These are phyloP conservation scores for Magnusiomyces magnusii DNA, from an alignment of 1,139 yeast species.

Conservation along the genomic window DNA sequence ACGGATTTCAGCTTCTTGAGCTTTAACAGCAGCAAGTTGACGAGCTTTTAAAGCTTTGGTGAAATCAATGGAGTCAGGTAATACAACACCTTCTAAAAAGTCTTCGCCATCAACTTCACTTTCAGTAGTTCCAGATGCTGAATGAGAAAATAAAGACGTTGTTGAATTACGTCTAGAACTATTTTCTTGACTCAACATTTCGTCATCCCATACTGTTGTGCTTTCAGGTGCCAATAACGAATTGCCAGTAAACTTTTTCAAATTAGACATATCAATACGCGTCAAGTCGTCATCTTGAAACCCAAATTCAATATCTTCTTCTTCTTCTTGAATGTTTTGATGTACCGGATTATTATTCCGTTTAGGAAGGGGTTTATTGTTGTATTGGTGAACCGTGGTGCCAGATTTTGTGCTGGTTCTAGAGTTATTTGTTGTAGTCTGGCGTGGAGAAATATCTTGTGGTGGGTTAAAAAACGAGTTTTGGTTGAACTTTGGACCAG, in stretches of 20 bases:
- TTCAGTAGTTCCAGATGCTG: conserved; percentile 8
- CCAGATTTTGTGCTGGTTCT: too few species aligned
- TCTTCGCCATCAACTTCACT: conserved; percentile 15
- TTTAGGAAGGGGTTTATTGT: too few species aligned
- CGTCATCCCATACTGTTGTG: not conserved
- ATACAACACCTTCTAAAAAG: conserved; percentile 14
- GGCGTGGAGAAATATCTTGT: too few species aligned
- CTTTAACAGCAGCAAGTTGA: conserved; percentile 10
- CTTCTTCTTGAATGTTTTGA: not conserved
- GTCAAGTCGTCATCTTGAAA: conserved; percentile 1
- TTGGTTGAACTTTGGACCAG: too few species aligned
- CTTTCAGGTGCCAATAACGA: not conserved
- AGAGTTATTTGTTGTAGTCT: too few species aligned
- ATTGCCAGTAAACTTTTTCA: not conserved
- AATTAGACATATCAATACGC: not conserved
- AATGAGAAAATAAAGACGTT: conserved; percentile 12
- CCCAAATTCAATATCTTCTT: not conserved
- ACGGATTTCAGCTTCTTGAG: not conserved
- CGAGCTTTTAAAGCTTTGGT: conserved; percentile 4
- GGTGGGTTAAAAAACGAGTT: too few species aligned
- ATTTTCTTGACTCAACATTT: not conserved
- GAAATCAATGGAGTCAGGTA: conserved; percentile 14
- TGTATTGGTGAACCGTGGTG: too few species aligned
- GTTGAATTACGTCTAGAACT: not conserved
- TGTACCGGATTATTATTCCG: too few species aligned